These are phyloP conservation scores for Auriscalpium microsporum DNA, from an alignment of 768 basidiomycete genomes.

Conservation along the genomic window DNA sequence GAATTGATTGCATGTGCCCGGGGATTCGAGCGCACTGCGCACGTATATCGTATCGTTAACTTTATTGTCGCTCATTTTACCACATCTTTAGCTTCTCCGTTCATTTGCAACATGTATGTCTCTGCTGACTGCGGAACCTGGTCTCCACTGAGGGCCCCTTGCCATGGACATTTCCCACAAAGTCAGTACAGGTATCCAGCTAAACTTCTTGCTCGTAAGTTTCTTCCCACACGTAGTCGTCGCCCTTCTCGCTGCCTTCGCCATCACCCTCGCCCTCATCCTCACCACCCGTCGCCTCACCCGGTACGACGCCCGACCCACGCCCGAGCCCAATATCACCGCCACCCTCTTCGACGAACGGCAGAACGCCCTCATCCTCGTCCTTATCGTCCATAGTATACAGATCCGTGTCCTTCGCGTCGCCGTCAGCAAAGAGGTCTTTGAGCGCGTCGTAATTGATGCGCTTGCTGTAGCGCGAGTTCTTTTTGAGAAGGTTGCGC, in stretches of 20 bases:
- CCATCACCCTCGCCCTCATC: slow-evolving; percentile 23
- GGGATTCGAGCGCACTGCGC: too few relatives aligned
- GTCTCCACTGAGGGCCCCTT: too few relatives aligned
- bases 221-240: slow-evolving; percentile 36
- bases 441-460: slow-evolving; percentile 92
- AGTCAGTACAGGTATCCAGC: background rate
- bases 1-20: too few relatives aligned
- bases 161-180: too few relatives aligned
- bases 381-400: slow-evolving; percentile 45
- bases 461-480: slow-evolving; percentile 80
- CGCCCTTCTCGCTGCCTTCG: slow-evolving; percentile 32
- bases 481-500: slow-evolving; percentile 73
- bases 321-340: slow-evolving; percentile 21
- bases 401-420: slow-evolving; percentile 40
- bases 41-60: too few relatives aligned
- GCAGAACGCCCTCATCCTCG: slow-evolving; percentile 21
- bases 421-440: slow-evolving; percentile 47
- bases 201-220: slow-evolving; percentile 68
- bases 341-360: slow-evolving; percentile 33
- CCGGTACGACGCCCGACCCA: slow-evolving; percentile 1
- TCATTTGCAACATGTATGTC: too few relatives aligned
- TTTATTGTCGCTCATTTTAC: too few relatives aligned
- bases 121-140: too few relatives aligned
- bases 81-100: too few relatives aligned
- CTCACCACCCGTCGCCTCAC: slow-evolving; percentile 15